phyloP scores from a whole-genome alignment of 2,329 filamentous ascomycete species.

The Phyllosticta paracitricarpa region DNA sequence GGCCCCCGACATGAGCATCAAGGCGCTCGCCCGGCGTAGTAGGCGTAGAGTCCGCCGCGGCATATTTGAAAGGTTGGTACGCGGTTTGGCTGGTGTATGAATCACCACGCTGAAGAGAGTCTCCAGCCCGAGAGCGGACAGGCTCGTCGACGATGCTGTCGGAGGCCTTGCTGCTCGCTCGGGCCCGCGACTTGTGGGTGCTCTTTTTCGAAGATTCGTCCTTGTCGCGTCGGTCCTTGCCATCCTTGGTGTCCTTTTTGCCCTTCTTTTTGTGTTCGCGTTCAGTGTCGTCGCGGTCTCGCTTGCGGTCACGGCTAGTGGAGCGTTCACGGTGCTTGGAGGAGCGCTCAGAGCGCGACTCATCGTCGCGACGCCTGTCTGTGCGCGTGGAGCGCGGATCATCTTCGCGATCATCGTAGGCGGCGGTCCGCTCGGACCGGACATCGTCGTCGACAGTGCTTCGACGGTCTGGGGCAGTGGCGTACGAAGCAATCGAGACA shows the following conservation, averaged over 20 bases:
- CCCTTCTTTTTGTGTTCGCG: conserved; percentile 23
- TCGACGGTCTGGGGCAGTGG: conserved; percentile 5
- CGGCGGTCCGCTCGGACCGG: conserved; percentile 7
- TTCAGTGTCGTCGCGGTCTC: conserved; percentile 21
- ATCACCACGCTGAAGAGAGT: conserved; percentile 9
- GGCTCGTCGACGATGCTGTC: conserved; percentile 21
- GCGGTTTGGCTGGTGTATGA: conserved; percentile 22
- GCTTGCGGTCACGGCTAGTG: conserved; percentile 22
- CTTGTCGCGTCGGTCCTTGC: conserved; percentile 20
- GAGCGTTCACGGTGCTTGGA: conserved; percentile 17
- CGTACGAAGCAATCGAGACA: conserved; percentile 6
- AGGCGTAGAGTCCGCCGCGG: conserved; percentile 21
- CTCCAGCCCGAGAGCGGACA: conserved; percentile 14
- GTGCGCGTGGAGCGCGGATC: conserved; percentile 8
- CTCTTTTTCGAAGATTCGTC: conserved; percentile 4
- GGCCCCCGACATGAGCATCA: conserved; percentile 39
- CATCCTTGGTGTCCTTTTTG: conserved; percentile 19
- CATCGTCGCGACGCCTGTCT: conserved; percentile 15
- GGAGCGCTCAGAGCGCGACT: conserved; percentile 7
- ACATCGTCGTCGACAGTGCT: conserved; percentile 4
- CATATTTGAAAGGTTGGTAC: conserved; percentile 17
- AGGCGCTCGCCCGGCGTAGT: conserved; percentile 14
- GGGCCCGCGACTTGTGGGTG: conserved; percentile 6
- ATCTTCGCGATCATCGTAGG: conserved; percentile 15
- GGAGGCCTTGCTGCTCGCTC: conserved; percentile 19